Conservation (phyloP, 192 early-diverging fungal genomes). For the Gigaspora rosea region DNA sequence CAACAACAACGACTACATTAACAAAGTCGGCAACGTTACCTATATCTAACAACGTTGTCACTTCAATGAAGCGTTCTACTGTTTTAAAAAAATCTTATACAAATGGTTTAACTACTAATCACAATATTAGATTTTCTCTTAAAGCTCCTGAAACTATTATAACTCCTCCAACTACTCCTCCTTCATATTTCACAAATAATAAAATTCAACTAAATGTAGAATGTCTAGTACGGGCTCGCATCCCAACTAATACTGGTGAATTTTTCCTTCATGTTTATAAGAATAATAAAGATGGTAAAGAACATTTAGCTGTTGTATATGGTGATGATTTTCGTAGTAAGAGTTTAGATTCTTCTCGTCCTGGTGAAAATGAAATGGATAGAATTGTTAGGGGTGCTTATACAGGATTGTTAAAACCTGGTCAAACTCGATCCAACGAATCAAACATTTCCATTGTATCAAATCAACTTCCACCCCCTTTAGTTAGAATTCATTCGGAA, state of each 20-base stretch:
- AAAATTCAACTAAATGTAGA: constrained; percentile 33
- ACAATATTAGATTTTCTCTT: neutral
- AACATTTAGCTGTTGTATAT: constrained; percentile 94
- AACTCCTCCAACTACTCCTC: neutral
- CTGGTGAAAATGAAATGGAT: constrained; percentile 77
- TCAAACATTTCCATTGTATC: neutral
- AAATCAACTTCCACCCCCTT: constrained; percentile 44
- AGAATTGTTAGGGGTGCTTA: constrained; percentile 80
- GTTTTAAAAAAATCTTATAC: constrained; percentile 25
- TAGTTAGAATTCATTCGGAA: constrained; percentile 94
- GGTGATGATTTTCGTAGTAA: constrained; percentile 76
- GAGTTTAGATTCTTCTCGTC: constrained; percentile 63
- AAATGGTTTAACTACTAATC: constrained; percentile 9
- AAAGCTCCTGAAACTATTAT: neutral
- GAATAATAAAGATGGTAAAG: constrained; percentile 82
- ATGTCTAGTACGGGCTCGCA: constrained; percentile 73
- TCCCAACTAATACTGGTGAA: constrained; percentile 75
- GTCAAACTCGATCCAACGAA: constrained; percentile 17
- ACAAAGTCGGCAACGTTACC: neutral
- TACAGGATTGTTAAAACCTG: constrained; percentile 51
- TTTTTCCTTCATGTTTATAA: constrained; percentile 85
- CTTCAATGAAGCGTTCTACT: constrained; percentile 9
- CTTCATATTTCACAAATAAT: neutral
- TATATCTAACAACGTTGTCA: neutral
- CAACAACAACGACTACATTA: neutral